Evolutionary conservation across 805 yeast genomes (phyloP).

Genomic region (Candida tibetensis): DNA sequence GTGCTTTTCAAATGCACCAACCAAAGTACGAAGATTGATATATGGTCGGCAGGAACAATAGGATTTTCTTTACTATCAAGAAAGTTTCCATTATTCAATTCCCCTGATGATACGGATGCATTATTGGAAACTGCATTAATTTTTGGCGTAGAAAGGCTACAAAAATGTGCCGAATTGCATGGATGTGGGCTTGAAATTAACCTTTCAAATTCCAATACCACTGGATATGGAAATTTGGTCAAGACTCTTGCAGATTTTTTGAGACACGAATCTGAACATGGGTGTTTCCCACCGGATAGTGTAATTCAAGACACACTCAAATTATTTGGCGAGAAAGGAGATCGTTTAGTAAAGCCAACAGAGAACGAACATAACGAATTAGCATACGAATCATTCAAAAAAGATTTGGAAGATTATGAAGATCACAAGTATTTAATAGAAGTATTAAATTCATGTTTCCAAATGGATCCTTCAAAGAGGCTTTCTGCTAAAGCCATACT

Average conservation of each 20-base stretch:
- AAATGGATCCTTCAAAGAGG: slow-evolving; percentile 56
- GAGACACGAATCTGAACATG: slow-evolving; percentile 47
- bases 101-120: slow-evolving; percentile 92
- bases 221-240: slow-evolving; percentile 30
- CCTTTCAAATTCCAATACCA: slow-evolving; percentile 16
- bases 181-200: slow-evolving; percentile 77
- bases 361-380: slow-evolving; percentile 13
- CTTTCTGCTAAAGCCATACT: slow-evolving; percentile 57
- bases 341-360: slow-evolving; percentile 25
- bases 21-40: slow-evolving; percentile 78
- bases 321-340: slow-evolving; percentile 41
- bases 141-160: slow-evolving; percentile 73
- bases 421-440: slow-evolving; percentile 50
- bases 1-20: slow-evolving; percentile 82
- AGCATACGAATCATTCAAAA: slow-evolving; percentile 15
- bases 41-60: slow-evolving; percentile 93
- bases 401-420: slow-evolving; percentile 27
- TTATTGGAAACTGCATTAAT: slow-evolving; percentile 76
- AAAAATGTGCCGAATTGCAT: slow-evolving; percentile 76
- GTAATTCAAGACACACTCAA: slow-evolving; percentile 64
- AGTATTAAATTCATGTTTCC: slow-evolving; percentile 55
- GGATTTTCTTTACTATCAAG: slow-evolving; percentile 72
- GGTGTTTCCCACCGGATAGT: slow-evolving; percentile 66
- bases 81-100: slow-evolving; percentile 90
- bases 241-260: slow-evolving; percentile 29